Percentiles rank a stretch among this genome's conserved stretches.
Conservation (phyloP, 345 rosid species). For the Gossypium arboreum region DNA sequence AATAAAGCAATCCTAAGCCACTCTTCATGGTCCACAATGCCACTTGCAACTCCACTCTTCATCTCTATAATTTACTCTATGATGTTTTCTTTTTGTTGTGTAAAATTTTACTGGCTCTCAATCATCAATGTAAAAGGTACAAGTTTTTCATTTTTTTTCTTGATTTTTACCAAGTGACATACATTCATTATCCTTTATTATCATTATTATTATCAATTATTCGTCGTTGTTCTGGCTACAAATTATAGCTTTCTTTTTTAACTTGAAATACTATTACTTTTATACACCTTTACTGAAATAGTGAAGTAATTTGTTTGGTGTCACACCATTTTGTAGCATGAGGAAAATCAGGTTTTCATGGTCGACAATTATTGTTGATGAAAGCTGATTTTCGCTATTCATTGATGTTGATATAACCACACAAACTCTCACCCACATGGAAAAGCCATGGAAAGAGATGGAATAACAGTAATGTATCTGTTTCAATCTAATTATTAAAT, state of each 20-base stretch:
- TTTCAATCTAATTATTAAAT: no score
- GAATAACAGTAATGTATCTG: background rate
- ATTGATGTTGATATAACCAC: slow-evolving; percentile 29
- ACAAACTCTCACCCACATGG: background rate
- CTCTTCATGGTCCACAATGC: slow-evolving; percentile 45
- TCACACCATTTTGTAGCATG: slow-evolving; percentile 20
- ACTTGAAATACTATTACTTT: no score
- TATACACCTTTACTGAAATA: no score
- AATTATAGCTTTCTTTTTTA: background rate
- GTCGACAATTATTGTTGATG: slow-evolving; percentile 6
- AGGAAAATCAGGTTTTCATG: slow-evolving; percentile 14
- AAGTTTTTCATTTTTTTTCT: no score
- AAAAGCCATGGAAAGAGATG: slow-evolving; percentile 7
- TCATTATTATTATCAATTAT: no score
- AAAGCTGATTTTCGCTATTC: slow-evolving; percentile 12
- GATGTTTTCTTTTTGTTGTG: no score
- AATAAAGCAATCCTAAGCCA: slow-evolving; percentile 25
- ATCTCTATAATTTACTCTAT: background rate
- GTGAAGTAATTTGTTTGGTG: slow-evolving; percentile 10
- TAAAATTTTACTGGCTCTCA: no score
- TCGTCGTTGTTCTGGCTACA: background rate
- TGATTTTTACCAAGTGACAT: no score
- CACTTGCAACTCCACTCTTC: slow-evolving; percentile 25
- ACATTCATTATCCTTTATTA: no score
- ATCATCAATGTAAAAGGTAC: no score